Percentiles rank a stretch among this genome's conserved stretches.
phyloP scores from a whole-genome alignment of 495 filamentous ascomycete genomes.

The Neurospora sp. region DNA sequence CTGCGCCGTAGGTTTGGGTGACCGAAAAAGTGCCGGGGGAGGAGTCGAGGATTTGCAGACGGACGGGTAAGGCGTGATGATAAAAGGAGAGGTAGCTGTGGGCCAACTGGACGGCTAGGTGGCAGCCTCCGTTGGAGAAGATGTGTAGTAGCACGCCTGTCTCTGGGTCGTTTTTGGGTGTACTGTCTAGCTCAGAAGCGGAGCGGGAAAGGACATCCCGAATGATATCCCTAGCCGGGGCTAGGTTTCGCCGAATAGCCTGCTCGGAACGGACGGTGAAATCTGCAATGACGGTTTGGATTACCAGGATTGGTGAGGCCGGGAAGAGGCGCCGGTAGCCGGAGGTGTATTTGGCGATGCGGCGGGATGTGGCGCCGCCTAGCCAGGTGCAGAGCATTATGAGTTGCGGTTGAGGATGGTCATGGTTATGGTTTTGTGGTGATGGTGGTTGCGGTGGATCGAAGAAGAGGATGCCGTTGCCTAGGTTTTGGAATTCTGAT shows the following conservation, averaged over 20 bases:
- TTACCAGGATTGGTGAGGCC: constrained; percentile 23
- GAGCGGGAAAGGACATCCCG: neutral
- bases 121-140: constrained; percentile 36
- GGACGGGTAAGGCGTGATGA: neutral
- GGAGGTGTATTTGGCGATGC: constrained; percentile 35
- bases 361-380: constrained; percentile 23
- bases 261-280: constrained; percentile 6
- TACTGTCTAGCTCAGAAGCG: neutral
- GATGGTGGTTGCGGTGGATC: neutral
- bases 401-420: constrained; percentile 4
- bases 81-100: constrained; percentile 9
- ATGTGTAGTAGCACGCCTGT: constrained; percentile 24
- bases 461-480: neutral
- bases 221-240: neutral
- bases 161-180: neutral
- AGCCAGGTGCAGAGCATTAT: constrained; percentile 39
- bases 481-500: neutral
- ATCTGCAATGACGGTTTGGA: constrained; percentile 17
- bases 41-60: constrained; percentile 20
- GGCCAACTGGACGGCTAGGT: constrained; percentile 23
- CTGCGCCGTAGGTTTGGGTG: neutral
- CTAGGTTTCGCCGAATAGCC: neutral
- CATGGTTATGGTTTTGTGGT: neutral
- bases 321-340: constrained; percentile 34
- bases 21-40: constrained; percentile 19